These are phyloP conservation scores for Arabis alpina DNA, from an alignment of 345 rosid species.

Conservation along the genomic window DNA sequence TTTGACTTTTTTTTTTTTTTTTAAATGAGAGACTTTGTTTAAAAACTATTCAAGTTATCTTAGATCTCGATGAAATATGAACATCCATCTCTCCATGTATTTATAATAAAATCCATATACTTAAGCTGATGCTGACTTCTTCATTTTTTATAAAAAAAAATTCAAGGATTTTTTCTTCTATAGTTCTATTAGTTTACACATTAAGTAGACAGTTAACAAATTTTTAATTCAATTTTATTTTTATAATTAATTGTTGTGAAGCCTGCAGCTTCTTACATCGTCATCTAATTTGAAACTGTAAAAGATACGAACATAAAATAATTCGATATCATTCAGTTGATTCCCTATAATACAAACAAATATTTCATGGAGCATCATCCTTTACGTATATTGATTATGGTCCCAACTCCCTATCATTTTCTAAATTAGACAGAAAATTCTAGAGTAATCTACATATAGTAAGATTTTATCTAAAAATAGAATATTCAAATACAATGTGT, in stretches of 20 bases:
- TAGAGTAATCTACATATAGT: slow-evolving; percentile 6
- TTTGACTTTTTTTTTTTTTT: slow-evolving; percentile 12
- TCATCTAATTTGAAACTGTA: slow-evolving; percentile 34
- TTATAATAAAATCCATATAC: slow-evolving; percentile 21
- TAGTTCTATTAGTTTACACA: neutral
- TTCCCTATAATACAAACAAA: slow-evolving; percentile 20
- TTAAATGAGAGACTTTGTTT: neutral
- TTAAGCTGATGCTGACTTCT: slow-evolving; percentile 33
- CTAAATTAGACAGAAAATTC: neutral
- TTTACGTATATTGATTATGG: slow-evolving; percentile 24
- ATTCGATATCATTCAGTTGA: slow-evolving; percentile 14
- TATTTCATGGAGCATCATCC: slow-evolving; percentile 20
- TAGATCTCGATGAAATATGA: slow-evolving; percentile 27
- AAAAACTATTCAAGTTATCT: slow-evolving; percentile 17
- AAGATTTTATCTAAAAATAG: neutral
- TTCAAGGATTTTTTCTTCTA: neutral
- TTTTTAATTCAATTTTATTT: slow-evolving; percentile 1
- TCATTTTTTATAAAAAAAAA: neutral
- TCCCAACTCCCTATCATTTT: neutral
- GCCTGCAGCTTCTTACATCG: slow-evolving; percentile 31
- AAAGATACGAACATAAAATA: slow-evolving; percentile 21
- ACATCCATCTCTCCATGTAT: slow-evolving; percentile 24
- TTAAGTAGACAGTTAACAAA: slow-evolving; percentile 6
- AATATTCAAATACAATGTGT: neutral
- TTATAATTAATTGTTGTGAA: slow-evolving; percentile 13